Conservation (phyloP, 495 filamentous ascomycete genomes). For the Xylaria telfairii region DNA sequence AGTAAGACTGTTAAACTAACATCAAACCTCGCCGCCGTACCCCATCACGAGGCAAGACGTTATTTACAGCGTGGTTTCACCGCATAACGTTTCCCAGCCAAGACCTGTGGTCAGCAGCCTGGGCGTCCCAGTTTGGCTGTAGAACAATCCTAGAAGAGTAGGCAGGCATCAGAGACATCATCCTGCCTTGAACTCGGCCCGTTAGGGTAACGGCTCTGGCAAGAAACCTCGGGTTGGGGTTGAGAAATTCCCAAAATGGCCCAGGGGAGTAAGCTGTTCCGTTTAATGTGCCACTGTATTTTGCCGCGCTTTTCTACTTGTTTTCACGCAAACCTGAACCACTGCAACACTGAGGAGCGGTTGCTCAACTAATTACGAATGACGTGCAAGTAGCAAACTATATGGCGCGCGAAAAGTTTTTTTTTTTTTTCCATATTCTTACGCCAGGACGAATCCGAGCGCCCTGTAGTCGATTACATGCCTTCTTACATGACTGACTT, state of each 20-base stretch:
- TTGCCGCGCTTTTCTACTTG: constrained; percentile 37
- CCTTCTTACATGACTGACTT: not conserved
- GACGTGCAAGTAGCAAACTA: constrained; percentile 33
- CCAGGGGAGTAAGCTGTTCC: constrained; percentile 30
- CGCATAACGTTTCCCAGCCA: constrained; percentile 34
- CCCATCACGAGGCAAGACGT: constrained; percentile 29
- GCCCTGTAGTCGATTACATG: not conserved
- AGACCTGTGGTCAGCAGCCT: constrained; percentile 2
- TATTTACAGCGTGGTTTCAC: constrained; percentile 35
- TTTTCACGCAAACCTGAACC: constrained; percentile 13
- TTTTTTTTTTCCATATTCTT: not conserved
- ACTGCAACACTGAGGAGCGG: constrained; percentile 29
- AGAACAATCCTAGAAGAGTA: constrained; percentile 19
- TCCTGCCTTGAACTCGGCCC: constrained; percentile 38
- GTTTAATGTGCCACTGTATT: constrained; percentile 40
- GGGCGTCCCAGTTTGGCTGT: not conserved
- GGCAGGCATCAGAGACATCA: constrained; percentile 37
- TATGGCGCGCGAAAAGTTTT: constrained; percentile 28
- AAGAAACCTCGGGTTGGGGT: constrained; percentile 4
- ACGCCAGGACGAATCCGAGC: not conserved
- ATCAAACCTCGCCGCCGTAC: not conserved
- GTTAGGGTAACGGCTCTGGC: constrained; percentile 26
- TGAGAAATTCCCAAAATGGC: constrained; percentile 34
- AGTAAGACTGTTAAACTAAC: not conserved
- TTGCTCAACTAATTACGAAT: constrained; percentile 33